Conservation (phyloP, 768 basidiomycete species). For the Russula virescens region DNA sequence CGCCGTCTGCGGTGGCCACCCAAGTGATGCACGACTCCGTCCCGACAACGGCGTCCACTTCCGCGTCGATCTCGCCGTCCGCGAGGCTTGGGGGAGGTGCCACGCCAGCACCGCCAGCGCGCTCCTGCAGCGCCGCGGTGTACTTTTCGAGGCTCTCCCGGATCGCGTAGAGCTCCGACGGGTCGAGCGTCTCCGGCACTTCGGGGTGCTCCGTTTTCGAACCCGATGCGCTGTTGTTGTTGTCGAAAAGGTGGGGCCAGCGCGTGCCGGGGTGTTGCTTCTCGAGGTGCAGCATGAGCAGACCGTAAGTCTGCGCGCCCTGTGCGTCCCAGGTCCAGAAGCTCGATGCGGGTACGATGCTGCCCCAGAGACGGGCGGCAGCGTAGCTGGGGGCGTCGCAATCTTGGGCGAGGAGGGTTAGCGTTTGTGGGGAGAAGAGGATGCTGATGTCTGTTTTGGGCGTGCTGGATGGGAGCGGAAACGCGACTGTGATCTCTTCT, state of each 20-base stretch:
- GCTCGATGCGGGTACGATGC: conserved; percentile 68
- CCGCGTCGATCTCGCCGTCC: conserved; percentile 88
- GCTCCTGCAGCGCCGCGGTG: conserved; percentile 52
- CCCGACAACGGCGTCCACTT: conserved; percentile 74
- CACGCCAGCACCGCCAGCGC: conserved; percentile 45
- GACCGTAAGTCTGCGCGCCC: conserved; percentile 57
- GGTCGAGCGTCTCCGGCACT: conserved; percentile 85
- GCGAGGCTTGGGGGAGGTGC: conserved; percentile 67
- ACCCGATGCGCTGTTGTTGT: conserved; percentile 35
- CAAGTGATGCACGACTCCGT: conserved; percentile 59
- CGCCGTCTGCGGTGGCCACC: conserved; percentile 46
- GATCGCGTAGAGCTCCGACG: conserved; percentile 72
- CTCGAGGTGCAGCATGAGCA: conserved; percentile 80
- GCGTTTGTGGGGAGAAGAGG: conserved; percentile 53
- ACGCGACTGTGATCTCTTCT: conserved; percentile 76
- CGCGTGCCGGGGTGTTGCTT: conserved; percentile 77
- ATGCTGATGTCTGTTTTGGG: conserved; percentile 60
- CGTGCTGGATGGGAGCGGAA: conserved; percentile 74
- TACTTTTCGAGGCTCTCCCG: conserved; percentile 84
- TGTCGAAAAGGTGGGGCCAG: conserved; percentile 83
- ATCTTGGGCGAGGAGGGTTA: conserved; percentile 57
- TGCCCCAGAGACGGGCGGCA: conserved; percentile 68
- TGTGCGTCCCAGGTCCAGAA: conserved; percentile 92
- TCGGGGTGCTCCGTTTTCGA: conserved; percentile 44
- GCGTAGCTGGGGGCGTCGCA: conserved; percentile 51